A percentile compares a stretch with the other conserved stretches of the same genome.
Conservation (phyloP, 2,329 filamentous ascomycete species). For the Sporothrix pseudoabietina region DNA sequence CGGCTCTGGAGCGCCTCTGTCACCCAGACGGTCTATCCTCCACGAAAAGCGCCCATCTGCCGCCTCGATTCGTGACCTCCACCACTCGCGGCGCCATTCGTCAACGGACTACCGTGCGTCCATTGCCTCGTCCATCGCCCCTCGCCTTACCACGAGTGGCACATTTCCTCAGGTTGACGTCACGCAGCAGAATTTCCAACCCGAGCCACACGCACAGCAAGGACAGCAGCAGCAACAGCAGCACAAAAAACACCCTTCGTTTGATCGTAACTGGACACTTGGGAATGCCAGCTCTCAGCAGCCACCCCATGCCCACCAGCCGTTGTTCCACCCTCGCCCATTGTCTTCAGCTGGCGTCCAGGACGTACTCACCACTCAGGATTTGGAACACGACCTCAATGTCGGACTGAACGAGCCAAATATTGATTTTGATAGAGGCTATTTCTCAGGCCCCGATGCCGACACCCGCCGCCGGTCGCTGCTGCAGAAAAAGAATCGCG, state of each 20-base stretch:
- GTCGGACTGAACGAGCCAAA: conserved; percentile 53
- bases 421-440: conserved; percentile 78
- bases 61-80: conserved; percentile 77
- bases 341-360: conserved; percentile 57
- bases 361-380: conserved; percentile 47
- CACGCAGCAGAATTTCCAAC: conserved; percentile 18
- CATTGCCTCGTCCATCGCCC: conserved; percentile 41
- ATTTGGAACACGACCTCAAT: conserved; percentile 43
- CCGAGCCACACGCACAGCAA: conserved; percentile 2
- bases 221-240: conserved; percentile 7
- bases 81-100: conserved; percentile 84
- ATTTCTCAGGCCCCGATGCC: conserved; percentile 87
- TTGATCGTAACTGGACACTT: conserved; percentile 71
- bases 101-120: conserved; percentile 71
- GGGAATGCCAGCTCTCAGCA: conserved; percentile 50
- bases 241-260: conserved; percentile 67
- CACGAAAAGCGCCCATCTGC: conserved; percentile 70
- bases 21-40: conserved; percentile 43
- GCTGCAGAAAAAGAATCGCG: conserved; percentile 79
- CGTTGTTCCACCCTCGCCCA: conserved; percentile 44
- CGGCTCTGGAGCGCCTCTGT: conserved; percentile 40
- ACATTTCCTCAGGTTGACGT: conserved; percentile 47
- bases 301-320: conserved; percentile 15
- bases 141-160: conserved; percentile 49
- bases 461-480: conserved; percentile 72